These are phyloP conservation scores for Podaxis carcinomalis DNA, from an alignment of 768 basidiomycete genomes.

Conservation along the genomic window DNA sequence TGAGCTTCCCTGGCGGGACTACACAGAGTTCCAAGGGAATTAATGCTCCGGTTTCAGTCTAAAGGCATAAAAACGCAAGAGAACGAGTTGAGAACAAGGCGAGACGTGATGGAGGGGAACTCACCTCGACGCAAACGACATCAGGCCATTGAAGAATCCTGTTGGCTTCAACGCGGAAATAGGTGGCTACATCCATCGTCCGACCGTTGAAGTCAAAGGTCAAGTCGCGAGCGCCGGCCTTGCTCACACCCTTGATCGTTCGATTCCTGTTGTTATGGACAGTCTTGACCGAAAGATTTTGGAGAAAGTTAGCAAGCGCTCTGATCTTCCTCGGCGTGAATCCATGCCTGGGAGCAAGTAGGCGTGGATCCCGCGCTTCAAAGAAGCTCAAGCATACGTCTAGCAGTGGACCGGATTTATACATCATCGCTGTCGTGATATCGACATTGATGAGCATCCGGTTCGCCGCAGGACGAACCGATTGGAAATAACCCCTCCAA, in stretches of 20 bases:
- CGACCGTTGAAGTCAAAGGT: slow-evolving; percentile 58
- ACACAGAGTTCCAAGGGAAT: slow-evolving; percentile 68
- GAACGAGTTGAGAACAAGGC: neutral
- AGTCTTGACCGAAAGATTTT: slow-evolving; percentile 27
- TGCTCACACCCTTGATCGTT: slow-evolving; percentile 57
- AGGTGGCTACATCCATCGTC: slow-evolving; percentile 50
- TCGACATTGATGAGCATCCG: slow-evolving; percentile 75
- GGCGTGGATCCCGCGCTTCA: slow-evolving; percentile 18
- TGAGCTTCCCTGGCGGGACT: slow-evolving; percentile 64
- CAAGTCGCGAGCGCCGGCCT: slow-evolving; percentile 46
- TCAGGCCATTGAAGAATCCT: slow-evolving; percentile 55
- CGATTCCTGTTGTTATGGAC: slow-evolving; percentile 35
- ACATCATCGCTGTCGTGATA: slow-evolving; percentile 78
- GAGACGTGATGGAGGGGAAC: slow-evolving; percentile 12
- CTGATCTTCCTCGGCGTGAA: slow-evolving; percentile 56
- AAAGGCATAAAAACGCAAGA: neutral
- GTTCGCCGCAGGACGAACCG: slow-evolving; percentile 64
- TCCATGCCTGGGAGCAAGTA: slow-evolving; percentile 29
- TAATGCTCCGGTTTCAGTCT: slow-evolving; percentile 64
- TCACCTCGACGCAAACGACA: slow-evolving; percentile 64
- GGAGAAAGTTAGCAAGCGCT: slow-evolving; percentile 35
- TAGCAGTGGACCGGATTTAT: slow-evolving; percentile 58
- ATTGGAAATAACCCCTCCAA: slow-evolving; percentile 84
- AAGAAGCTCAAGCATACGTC: slow-evolving; percentile 56
- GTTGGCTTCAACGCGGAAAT: slow-evolving; percentile 54